phyloP scores from a whole-genome alignment of 2,329 filamentous ascomycete species.

The Pezicula neosporulosa region DNA sequence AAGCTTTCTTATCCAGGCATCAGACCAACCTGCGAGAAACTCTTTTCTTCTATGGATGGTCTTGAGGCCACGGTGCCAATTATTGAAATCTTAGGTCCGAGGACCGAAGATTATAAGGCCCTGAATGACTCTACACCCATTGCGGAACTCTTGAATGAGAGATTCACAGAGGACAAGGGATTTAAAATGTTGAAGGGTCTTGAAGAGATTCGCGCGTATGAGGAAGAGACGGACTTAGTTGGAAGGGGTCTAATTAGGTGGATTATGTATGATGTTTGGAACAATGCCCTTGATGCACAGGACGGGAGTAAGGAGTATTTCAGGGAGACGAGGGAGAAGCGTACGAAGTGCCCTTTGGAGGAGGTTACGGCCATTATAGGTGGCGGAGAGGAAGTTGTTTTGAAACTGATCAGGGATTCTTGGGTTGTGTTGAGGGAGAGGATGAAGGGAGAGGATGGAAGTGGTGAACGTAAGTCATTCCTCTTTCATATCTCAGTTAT shows the following conservation, averaged over 20 bases:
- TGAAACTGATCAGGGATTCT: conserved; percentile 7
- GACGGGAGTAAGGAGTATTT: conserved; percentile 17
- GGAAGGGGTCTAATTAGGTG: conserved; percentile 3
- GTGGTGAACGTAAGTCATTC: conserved; percentile 14
- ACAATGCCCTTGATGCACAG: conserved; percentile 10
- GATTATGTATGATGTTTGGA: conserved; percentile 13
- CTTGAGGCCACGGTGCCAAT: conserved; percentile 15
- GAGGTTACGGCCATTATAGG: conserved; percentile 8
- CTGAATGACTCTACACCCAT: conserved; percentile 16
- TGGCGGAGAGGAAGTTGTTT: conserved; percentile 8
- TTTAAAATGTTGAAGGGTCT: conserved; percentile 12
- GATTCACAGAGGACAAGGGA: conserved; percentile 12
- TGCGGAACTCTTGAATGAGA: conserved; percentile 14
- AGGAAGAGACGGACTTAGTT: neutral
- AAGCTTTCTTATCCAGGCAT: conserved; percentile 17
- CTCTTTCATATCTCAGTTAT: neutral
- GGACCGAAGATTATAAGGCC: conserved; percentile 2
- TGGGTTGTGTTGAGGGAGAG: conserved; percentile 12
- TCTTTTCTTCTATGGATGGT: conserved; percentile 9
- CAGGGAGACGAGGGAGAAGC: conserved; percentile 11
- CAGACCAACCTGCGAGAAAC: conserved; percentile 10
- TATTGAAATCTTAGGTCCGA: conserved; percentile 11
- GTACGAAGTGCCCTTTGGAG: conserved; percentile 1
- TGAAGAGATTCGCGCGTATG: conserved; percentile 8
- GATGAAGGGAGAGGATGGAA: conserved; percentile 14